phyloP scores from a whole-genome alignment of 1,284 basidiomycete genomes.

The Coniferiporia weirii region DNA sequence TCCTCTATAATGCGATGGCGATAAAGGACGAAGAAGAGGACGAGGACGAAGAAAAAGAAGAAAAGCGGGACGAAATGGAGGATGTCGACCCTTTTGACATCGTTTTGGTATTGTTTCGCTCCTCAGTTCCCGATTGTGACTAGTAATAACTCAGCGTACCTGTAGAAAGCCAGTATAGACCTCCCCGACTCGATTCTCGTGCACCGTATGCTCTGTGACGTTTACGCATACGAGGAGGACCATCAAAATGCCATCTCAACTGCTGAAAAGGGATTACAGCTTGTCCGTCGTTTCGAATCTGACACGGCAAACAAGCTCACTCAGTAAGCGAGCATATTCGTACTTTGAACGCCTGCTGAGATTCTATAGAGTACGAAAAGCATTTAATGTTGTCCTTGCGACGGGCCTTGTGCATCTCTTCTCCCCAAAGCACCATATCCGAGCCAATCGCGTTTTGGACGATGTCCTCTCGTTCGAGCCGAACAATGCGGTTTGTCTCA shows the following conservation, averaged over 20 bases:
- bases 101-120: conserved; percentile 43
- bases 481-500: conserved; percentile 61
- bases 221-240: conserved; percentile 76
- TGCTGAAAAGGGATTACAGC: conserved; percentile 63
- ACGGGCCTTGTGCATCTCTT: conserved; percentile 80
- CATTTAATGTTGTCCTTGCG: conserved; percentile 62
- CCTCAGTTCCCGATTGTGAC: background rate
- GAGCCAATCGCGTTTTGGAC: conserved; percentile 72
- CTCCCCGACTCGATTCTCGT: conserved; percentile 65
- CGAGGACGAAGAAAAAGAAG: conserved; percentile 28
- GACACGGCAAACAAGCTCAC: conserved; percentile 55
- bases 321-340: conserved; percentile 34
- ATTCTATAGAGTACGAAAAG: conserved; percentile 45
- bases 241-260: conserved; percentile 70
- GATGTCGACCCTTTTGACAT: conserved; percentile 43
- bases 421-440: conserved; percentile 85
- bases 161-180: conserved; percentile 54
- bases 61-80: conserved; percentile 29
- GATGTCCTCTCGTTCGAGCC: conserved; percentile 63
- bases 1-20: conserved; percentile 53
- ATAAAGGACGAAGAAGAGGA: conserved; percentile 36
- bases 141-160: background rate
- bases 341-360: conserved; percentile 5
- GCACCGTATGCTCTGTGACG: conserved; percentile 63
- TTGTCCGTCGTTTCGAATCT: conserved; percentile 51